These are phyloP conservation scores for Gossypium arboreum DNA, from an alignment of 345 rosid species.

Conservation along the genomic window DNA sequence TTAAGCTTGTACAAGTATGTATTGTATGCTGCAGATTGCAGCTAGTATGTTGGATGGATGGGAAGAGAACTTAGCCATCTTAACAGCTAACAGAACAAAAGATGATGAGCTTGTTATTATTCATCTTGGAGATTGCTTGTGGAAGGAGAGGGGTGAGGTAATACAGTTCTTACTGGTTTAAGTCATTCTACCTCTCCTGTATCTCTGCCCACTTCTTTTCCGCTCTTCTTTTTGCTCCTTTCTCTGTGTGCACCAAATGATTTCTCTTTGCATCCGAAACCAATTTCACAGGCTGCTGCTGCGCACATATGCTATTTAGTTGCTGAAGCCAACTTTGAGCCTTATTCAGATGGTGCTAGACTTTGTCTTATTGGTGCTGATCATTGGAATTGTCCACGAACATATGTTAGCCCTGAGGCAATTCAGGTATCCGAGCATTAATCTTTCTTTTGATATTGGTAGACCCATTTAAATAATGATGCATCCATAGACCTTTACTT, in stretches of 20 bases:
- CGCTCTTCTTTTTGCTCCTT: not conserved
- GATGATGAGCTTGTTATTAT: conserved; percentile 93
- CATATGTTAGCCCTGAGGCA: conserved; percentile 66
- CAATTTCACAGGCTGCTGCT: conserved; percentile 45
- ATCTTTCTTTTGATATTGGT: conserved; percentile 2
- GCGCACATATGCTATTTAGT: conserved; percentile 76
- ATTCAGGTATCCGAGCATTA: conserved; percentile 49
- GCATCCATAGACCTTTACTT: not conserved
- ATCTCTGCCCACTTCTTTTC: not conserved
- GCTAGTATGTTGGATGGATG: conserved; percentile 90
- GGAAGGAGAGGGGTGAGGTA: conserved; percentile 90
- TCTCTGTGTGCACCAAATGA: conserved; percentile 6
- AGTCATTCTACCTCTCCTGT: not conserved
- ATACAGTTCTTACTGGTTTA: conserved; percentile 9
- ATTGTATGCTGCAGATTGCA: conserved; percentile 45
- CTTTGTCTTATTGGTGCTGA: conserved; percentile 78
- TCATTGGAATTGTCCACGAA: conserved; percentile 71
- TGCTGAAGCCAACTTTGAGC: conserved; percentile 64
- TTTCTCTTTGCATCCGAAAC: conserved; percentile 10
- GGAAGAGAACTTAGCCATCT: conserved; percentile 95
- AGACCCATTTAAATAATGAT: not conserved
- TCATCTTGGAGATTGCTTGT: conserved; percentile 63
- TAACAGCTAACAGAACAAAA: conserved; percentile 92
- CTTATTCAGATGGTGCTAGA: conserved; percentile 67
- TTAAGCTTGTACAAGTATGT: not conserved